phyloP scores from a whole-genome alignment of 129 eudicot genomes.

The Centrapalus pauciflorus region DNA sequence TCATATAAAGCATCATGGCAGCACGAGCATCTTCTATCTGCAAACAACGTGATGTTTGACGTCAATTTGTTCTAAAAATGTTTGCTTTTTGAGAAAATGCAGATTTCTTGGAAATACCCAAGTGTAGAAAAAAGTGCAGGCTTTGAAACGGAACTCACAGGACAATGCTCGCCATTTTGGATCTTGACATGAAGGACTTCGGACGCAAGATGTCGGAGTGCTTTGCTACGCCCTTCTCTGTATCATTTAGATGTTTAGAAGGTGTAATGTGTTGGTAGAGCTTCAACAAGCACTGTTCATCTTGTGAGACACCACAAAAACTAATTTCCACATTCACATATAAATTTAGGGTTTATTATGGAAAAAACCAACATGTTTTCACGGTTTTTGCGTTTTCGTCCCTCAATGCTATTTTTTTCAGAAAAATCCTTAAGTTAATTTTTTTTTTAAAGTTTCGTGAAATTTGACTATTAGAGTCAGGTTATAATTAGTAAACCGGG shows the following conservation, averaged over 20 bases:
- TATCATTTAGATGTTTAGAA: background rate
- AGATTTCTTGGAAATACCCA: background rate
- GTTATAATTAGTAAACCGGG: too few species aligned
- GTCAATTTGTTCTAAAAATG: background rate
- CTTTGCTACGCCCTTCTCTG: slow-evolving; percentile 88
- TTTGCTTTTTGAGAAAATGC: background rate
- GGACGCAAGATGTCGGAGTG: slow-evolving; percentile 77
- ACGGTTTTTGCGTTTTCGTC: too few species aligned
- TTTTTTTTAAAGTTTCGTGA: too few species aligned
- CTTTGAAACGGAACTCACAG: slow-evolving; percentile 49
- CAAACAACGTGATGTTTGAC: slow-evolving; percentile 1
- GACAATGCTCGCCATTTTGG: slow-evolving; percentile 98
- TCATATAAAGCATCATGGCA: slow-evolving; percentile 86
- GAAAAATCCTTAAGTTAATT: too few species aligned
- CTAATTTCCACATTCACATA: background rate
- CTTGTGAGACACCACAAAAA: background rate
- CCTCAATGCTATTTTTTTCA: too few species aligned
- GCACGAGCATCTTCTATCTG: slow-evolving; percentile 99
- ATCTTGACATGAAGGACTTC: slow-evolving; percentile 77
- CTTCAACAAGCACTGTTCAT: background rate
- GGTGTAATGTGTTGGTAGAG: background rate
- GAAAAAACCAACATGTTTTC: too few species aligned
- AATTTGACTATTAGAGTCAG: too few species aligned
- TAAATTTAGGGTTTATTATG: too few species aligned
- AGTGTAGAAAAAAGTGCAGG: background rate